Percentiles rank a stretch among this genome's conserved stretches.
These are phyloP conservation scores for Phytophthora pistaciae DNA, from an alignment of 352 stramenopile species.

Conservation along the genomic window DNA sequence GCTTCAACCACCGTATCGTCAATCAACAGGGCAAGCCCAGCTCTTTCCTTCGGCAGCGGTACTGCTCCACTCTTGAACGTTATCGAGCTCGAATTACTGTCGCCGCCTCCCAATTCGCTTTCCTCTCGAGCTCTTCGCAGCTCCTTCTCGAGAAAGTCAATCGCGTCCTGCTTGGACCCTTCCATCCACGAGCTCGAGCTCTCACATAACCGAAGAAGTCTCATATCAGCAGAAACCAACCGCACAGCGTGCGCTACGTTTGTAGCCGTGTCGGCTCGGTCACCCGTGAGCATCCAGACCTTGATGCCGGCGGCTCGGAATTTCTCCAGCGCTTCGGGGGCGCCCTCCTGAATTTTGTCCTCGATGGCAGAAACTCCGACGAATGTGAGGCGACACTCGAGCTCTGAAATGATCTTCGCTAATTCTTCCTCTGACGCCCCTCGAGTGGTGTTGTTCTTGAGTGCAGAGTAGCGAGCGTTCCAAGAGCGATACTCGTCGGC, in stretches of 20 bases:
- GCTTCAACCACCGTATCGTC: constrained; percentile 61
- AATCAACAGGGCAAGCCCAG: constrained; percentile 52
- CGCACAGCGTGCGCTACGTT: constrained; percentile 69
- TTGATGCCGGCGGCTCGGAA: constrained; percentile 75
- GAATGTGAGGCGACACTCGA: constrained; percentile 59
- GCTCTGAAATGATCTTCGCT: constrained; percentile 46
- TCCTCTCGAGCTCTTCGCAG: constrained; percentile 22
- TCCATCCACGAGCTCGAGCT: constrained; percentile 28
- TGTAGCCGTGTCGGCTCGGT: constrained; percentile 69
- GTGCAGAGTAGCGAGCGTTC: constrained; percentile 46
- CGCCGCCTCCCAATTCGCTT: constrained; percentile 1
- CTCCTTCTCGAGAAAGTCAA: constrained; percentile 40
- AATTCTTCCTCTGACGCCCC: constrained; percentile 40
- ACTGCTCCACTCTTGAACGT: background rate
- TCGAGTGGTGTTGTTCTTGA: constrained; percentile 23
- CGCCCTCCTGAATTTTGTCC: constrained; percentile 74
- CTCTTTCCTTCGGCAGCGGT: background rate
- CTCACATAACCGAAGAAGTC: constrained; percentile 50
- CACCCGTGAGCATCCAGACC: constrained; percentile 81
- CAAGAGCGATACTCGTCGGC: constrained; percentile 64
- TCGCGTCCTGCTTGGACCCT: constrained; percentile 29
- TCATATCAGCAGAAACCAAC: constrained; percentile 66
- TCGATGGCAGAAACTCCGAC: constrained; percentile 72
- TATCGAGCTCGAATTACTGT: constrained; percentile 12
- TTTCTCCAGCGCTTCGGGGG: constrained; percentile 61